Base-by-base conservation (phyloP, 208 protist genomes). In the Phytomonas francai region DNA sequence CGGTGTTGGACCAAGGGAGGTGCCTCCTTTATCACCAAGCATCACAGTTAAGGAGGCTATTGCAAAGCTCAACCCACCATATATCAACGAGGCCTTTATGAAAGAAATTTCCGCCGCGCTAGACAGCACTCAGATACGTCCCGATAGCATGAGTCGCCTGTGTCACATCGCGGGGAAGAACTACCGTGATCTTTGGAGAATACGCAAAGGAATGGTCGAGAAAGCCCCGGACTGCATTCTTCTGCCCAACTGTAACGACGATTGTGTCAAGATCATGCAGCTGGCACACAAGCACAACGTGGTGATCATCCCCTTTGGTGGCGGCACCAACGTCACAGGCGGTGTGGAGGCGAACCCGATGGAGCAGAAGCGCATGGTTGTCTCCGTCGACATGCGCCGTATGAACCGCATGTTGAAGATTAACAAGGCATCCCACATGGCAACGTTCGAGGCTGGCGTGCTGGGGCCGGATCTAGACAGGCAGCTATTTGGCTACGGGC, bases 241-340 rank as follows among this genome's bases (percentile, higher is more conserved):
- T 25, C 85, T 96, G 28, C 93, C 93, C n/a, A 83, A 85, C 73
- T 81, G 57, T 33, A 87, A 97, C 83, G 76, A 83, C 30, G 90
- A 97, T 70, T 96, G 94, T 59, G 89, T 91, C 6, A 79, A 74
- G 31, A 79, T 97, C 58, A 79, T 98, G 76, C 30, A 77, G 58
- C 71, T 91, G 32, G 92, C 93, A 11, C 85, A 95, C 61, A 83
- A 86, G 72, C 87, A 96, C 79, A 93, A 97, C 78, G 95, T 98
- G 29, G 80, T 87, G 32, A 56, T 98, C 74, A 91, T 98, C 56
- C 93, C 95, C 12, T 98, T 96, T 71, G 95, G 95, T 27, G 95
- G 95, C 65, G 95, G 95, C 67, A 98, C 95, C 39, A 97, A 93
- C 74, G 95, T 98, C 28, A 94, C 91, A 0, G 91, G 91, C 49